phyloP scores from a whole-genome alignment of 176 grass and related monocot species.

The Oryza glumipatula region DNA sequence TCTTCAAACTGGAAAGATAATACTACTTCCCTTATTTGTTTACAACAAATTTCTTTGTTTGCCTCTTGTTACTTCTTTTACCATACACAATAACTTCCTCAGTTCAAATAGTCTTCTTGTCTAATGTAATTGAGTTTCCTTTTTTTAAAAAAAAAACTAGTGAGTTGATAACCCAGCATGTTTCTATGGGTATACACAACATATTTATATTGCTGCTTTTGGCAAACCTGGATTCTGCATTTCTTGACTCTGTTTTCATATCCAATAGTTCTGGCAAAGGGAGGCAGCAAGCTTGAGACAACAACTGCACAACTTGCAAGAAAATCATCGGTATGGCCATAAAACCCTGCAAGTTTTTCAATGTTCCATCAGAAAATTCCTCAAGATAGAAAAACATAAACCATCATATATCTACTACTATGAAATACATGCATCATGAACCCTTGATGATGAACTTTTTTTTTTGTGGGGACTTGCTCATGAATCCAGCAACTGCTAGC shows the following conservation, averaged over 20 bases:
- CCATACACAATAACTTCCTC: background rate
- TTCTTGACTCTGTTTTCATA: constrained; percentile 49
- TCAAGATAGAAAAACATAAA: background rate
- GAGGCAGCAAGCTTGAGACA: constrained; percentile 98
- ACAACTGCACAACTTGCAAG: constrained; percentile 98
- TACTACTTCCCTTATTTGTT: background rate
- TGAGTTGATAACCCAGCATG: background rate
- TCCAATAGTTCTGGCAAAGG: constrained; percentile 87
- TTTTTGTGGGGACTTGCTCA: no score
- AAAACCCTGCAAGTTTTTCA: constrained; percentile 44
- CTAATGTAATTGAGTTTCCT: constrained; percentile 21
- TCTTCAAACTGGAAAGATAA: background rate
- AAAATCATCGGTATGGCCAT: constrained; percentile 78
- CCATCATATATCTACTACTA: background rate
- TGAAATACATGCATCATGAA: background rate
- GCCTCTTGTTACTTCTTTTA: background rate
- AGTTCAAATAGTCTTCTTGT: background rate
- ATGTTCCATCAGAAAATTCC: constrained; percentile 17
- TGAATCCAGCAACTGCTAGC: background rate
- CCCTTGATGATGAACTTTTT: background rate
- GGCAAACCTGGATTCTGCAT: constrained; percentile 19
- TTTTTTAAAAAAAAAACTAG: background rate
- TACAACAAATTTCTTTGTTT: background rate
- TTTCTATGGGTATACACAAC: background rate
- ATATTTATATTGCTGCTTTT: constrained; percentile 30